A percentile compares a stretch with the other conserved stretches of the same genome.
phyloP scores from a whole-genome alignment of 2,329 filamentous ascomycete genomes.

The Ambrosiella xylebori region DNA sequence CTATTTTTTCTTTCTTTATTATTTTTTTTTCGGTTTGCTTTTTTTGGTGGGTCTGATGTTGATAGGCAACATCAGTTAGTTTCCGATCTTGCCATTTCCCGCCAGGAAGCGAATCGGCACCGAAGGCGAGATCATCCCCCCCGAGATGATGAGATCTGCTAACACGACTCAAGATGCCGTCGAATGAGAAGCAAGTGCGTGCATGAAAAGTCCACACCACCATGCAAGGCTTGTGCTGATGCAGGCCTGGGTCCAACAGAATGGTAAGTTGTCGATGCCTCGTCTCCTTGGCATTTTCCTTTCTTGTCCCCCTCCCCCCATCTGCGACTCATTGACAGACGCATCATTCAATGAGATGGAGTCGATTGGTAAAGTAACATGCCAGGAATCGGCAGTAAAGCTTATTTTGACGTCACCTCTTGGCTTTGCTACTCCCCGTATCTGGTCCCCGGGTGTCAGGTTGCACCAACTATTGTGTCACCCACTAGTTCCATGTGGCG shows the following conservation, averaged over 20 bases:
- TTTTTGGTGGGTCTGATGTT: no score
- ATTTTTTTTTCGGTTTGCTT: no score
- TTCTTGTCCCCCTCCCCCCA: no score
- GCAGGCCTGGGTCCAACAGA: slow-evolving; percentile 30
- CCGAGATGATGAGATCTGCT: slow-evolving; percentile 5
- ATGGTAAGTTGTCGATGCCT: slow-evolving; percentile 27
- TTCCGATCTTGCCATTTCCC: no score
- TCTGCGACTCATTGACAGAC: no score
- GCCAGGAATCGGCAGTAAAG: not conserved
- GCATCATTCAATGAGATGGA: no score
- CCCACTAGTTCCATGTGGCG: not conserved
- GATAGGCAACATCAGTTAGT: no score
- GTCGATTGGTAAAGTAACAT: no score
- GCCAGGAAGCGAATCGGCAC: no score
- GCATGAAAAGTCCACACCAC: slow-evolving; percentile 30
- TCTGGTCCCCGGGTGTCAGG: not conserved
- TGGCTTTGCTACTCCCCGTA: not conserved
- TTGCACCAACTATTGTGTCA: not conserved
- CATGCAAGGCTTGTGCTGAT: slow-evolving; percentile 34
- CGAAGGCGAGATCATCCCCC: not conserved
- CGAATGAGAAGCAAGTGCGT: slow-evolving; percentile 39
- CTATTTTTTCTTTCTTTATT: no score
- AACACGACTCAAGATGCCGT: slow-evolving; percentile 25
- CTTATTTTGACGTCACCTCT: not conserved
- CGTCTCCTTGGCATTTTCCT: no score